phyloP scores from a whole-genome alignment of 208 protist genomes.

The Leishmania gerbilli region DNA sequence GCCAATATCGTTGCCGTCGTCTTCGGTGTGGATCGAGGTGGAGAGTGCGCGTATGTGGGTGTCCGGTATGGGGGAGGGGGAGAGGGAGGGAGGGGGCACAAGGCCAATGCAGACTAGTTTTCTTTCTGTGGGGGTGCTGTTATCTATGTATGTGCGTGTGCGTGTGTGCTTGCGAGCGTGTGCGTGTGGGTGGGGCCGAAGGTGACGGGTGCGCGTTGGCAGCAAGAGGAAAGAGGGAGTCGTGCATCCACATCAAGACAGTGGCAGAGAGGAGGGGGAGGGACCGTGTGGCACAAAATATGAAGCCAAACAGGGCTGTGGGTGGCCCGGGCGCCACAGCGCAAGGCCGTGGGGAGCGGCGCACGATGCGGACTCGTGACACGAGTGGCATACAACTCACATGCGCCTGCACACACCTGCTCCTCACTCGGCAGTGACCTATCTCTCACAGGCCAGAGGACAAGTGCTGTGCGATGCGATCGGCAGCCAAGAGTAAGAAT shows the following conservation, averaged over 20 bases:
- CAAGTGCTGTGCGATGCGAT: not conserved
- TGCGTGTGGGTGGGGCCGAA: not conserved
- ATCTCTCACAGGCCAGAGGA: not conserved
- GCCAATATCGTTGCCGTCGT: not conserved
- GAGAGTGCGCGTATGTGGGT: not conserved
- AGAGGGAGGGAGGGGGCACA: not conserved
- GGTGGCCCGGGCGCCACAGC: not conserved
- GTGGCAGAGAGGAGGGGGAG: not conserved
- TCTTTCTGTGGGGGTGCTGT: not conserved
- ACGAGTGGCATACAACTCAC: not conserved
- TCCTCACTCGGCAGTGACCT: not conserved
- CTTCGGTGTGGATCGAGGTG: not conserved
- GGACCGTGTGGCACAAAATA: not conserved
- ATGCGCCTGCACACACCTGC: not conserved
- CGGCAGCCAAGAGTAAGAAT: not conserved
- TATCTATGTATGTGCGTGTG: constrained; percentile 1
- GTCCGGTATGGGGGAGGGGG: not conserved
- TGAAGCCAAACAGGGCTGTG: not conserved
- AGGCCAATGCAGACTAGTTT: not conserved
- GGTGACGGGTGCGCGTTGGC: not conserved
- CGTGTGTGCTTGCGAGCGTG: not conserved
- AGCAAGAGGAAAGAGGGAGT: not conserved
- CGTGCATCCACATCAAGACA: not conserved
- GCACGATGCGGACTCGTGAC: not conserved
- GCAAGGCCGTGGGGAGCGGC: not conserved